A percentile compares a stretch with the other conserved stretches of the same genome.
Conservation (phyloP, 139 green algal species). For the Yamagishiella unicocca region DNA sequence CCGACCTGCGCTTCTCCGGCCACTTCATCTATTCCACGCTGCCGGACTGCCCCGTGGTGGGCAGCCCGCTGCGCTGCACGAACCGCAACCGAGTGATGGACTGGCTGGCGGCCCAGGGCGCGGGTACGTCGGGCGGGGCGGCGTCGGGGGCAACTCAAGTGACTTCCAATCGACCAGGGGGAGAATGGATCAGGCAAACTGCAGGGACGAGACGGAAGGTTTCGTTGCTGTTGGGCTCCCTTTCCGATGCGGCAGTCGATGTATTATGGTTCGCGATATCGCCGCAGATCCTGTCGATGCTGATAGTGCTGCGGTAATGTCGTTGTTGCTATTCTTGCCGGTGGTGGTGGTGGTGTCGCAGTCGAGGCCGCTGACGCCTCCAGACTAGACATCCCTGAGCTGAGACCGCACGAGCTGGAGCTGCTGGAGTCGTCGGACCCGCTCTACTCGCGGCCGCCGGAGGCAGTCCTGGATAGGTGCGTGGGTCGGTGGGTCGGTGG, state of each 20-base stretch:
- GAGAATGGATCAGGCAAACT: too few species aligned
- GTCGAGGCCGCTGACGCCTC: conserved; percentile 46
- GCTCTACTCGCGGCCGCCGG: conserved; percentile 33
- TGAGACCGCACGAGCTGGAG: conserved; percentile 44
- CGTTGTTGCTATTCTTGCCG: too few species aligned
- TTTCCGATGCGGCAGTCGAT: too few species aligned
- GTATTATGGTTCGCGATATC: too few species aligned
- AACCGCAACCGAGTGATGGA: conserved; percentile 65
- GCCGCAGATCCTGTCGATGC: too few species aligned
- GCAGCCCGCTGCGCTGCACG: conserved; percentile 63
- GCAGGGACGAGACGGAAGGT: too few species aligned
- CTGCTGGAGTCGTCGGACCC: conserved; percentile 48
- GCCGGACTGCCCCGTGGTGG: conserved; percentile 49
- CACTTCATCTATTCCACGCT: conserved; percentile 69
- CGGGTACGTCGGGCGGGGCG: too few species aligned
- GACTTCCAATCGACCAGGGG: too few species aligned
- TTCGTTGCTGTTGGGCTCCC: too few species aligned
- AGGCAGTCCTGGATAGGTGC: conserved; percentile 30
- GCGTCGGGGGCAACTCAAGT: too few species aligned
- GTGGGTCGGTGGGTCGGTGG: neutral
- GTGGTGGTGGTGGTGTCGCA: too few species aligned
- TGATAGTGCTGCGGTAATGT: too few species aligned
- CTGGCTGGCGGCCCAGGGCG: conserved; percentile 62
- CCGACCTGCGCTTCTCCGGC: conserved; percentile 62
- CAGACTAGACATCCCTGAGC: conserved; percentile 34